Conservation (phyloP, 2,329 filamentous ascomycete genomes). For the Nigrospora oryzae region DNA sequence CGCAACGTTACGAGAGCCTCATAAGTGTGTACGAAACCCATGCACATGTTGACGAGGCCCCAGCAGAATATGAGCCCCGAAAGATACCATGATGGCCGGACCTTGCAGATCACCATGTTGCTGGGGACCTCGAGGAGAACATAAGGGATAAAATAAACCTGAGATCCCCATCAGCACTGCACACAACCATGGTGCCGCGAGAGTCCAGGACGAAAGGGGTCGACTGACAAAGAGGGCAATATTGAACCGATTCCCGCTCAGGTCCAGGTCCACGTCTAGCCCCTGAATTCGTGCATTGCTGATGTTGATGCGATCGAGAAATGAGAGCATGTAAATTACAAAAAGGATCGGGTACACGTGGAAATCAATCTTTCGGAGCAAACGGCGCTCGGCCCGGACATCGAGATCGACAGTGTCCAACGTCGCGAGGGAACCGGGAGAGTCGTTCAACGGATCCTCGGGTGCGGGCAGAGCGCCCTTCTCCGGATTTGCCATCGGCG, state of each 20-base stretch:
- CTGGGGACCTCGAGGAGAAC: constrained; percentile 35
- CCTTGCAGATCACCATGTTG: constrained; percentile 33
- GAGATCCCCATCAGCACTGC: not conserved
- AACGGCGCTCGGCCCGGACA: constrained; percentile 21
- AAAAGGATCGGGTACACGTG: constrained; percentile 31
- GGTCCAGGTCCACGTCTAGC: constrained; percentile 29
- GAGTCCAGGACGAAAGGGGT: constrained; percentile 10
- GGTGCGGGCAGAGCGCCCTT: too few relatives aligned
- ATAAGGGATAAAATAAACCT: constrained; percentile 30
- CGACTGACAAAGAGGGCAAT: constrained; percentile 26
- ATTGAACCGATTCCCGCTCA: constrained; percentile 33
- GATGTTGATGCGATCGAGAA: constrained; percentile 36
- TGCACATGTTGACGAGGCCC: constrained; percentile 36
- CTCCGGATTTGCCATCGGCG: too few relatives aligned
- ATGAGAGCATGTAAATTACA: constrained; percentile 31
- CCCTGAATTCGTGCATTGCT: constrained; percentile 37
- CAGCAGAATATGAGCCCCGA: constrained; percentile 30
- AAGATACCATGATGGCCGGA: constrained; percentile 30
- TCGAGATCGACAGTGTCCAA: constrained; percentile 13
- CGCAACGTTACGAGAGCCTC: constrained; percentile 30
- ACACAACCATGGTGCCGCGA: not conserved
- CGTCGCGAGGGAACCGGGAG: too few relatives aligned
- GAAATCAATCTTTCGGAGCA: constrained; percentile 31
- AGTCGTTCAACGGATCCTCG: too few relatives aligned
- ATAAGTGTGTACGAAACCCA: constrained; percentile 33